These are phyloP conservation scores for Mycena floridula DNA, from an alignment of 768 basidiomycete species.

Conservation along the genomic window DNA sequence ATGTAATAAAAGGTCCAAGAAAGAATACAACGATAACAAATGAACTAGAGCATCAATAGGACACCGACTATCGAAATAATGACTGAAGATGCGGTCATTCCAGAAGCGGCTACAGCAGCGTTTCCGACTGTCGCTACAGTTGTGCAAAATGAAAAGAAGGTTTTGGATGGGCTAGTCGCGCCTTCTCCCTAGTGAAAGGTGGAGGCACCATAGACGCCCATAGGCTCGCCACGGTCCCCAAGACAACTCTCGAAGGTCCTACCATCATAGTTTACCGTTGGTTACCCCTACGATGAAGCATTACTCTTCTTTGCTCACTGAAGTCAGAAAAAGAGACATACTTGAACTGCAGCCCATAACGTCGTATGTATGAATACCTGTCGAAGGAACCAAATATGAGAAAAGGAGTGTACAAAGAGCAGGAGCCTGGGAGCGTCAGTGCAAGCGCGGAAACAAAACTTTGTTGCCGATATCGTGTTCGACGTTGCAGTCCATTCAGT, in stretches of 20 bases:
- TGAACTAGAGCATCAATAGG: too few species aligned
- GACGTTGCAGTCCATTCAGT: too few species aligned
- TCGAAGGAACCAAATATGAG: neutral
- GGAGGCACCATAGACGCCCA: slow-evolving; percentile 64
- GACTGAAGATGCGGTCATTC: slow-evolving; percentile 2
- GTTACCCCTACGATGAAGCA: too few species aligned
- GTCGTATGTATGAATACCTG: slow-evolving; percentile 16
- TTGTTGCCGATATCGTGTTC: too few species aligned
- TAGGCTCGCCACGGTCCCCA: slow-evolving; percentile 49
- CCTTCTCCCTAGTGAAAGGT: slow-evolving; percentile 63
- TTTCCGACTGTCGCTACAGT: slow-evolving; percentile 46
- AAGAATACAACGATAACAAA: slow-evolving; percentile 7
- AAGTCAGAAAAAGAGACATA: too few species aligned
- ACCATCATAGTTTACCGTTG: slow-evolving; percentile 36
- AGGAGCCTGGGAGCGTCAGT: slow-evolving; percentile 16
- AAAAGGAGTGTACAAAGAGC: slow-evolving; percentile 8
- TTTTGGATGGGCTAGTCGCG: slow-evolving; percentile 48
- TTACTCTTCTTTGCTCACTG: too few species aligned
- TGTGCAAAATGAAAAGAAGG: slow-evolving; percentile 57
- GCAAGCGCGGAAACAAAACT: slow-evolving; percentile 54
- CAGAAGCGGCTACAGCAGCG: slow-evolving; percentile 27
- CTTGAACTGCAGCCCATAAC: slow-evolving; percentile 45
- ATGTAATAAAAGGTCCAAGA: neutral
- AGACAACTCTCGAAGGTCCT: slow-evolving; percentile 45
- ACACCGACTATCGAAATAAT: neutral